Evolutionary conservation across 2,329 filamentous ascomycete species (phyloP).

Genomic region (Microdochium bolleyi): DNA sequence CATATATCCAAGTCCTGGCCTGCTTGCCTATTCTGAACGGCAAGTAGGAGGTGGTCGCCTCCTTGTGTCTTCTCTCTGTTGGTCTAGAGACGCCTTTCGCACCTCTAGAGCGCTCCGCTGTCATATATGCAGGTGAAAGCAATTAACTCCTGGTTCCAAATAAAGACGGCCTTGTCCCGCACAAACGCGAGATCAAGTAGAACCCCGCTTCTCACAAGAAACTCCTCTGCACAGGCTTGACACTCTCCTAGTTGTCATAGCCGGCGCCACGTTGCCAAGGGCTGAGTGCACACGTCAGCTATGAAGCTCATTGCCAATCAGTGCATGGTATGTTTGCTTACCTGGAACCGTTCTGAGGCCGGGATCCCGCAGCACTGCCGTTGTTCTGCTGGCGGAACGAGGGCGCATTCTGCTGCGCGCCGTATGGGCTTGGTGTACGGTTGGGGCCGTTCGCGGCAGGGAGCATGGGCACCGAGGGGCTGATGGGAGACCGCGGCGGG

Average conservation of each 20-base stretch:
- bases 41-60: too few relatives aligned
- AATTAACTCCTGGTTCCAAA: not conserved
- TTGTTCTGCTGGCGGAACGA: constrained; percentile 29
- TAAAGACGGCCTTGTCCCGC: not conserved
- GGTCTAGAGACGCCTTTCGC: not conserved
- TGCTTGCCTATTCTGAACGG: too few relatives aligned
- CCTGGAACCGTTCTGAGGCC: constrained; percentile 36
- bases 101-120: not conserved
- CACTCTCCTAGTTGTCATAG: constrained; percentile 35
- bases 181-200: not conserved
- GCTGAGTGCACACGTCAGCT: constrained; percentile 24
- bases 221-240: not conserved
- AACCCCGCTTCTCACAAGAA: not conserved
- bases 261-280: constrained; percentile 50
- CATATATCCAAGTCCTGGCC: too few relatives aligned
- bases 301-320: constrained; percentile 1
- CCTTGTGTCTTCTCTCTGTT: not conserved
- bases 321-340: constrained; percentile 18
- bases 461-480: constrained; percentile 43
- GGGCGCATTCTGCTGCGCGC: constrained; percentile 19
- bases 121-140: not conserved
- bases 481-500: constrained; percentile 35
- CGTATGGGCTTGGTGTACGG: constrained; percentile 20
- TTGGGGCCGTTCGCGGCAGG: constrained; percentile 24
- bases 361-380: constrained; percentile 28